These are phyloP conservation scores for Psilocybe cyanescens DNA, from an alignment of 768 basidiomycete genomes.

Conservation along the genomic window DNA sequence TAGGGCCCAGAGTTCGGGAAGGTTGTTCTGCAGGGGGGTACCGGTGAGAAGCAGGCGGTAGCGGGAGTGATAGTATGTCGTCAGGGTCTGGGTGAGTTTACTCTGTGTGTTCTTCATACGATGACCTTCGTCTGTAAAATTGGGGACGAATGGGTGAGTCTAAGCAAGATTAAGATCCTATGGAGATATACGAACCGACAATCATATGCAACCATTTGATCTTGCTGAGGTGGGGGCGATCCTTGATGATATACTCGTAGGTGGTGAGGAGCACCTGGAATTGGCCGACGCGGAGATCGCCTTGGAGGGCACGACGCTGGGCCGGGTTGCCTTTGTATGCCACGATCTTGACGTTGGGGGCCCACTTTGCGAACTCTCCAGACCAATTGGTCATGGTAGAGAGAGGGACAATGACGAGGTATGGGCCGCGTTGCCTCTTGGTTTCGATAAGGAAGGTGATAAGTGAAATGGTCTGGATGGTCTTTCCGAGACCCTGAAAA, in stretches of 20 bases:
- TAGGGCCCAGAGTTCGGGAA: constrained; percentile 93
- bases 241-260: constrained; percentile 98
- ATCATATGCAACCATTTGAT: constrained; percentile 98
- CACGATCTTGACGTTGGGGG: constrained; percentile 76
- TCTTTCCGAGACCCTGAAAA: constrained; percentile 90
- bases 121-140: constrained; percentile 82
- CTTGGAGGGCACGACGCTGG: constrained; percentile 78
- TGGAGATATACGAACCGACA: constrained; percentile 59
- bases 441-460: constrained; percentile 91
- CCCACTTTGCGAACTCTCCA: constrained; percentile 97
- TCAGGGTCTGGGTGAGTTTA: constrained; percentile 88
- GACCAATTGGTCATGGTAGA: constrained; percentile 98
- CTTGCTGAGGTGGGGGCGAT: constrained; percentile 87
- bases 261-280: constrained; percentile 95
- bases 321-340: constrained; percentile 93
- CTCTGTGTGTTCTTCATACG: constrained; percentile 96
- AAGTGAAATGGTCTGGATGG: constrained; percentile 94
- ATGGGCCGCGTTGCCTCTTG: constrained; percentile 92
- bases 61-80: constrained; percentile 90
- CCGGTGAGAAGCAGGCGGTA: constrained; percentile 95
- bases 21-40: constrained; percentile 95
- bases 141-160: neutral
- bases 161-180: neutral
- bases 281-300: constrained; percentile 74
- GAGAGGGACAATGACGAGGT: constrained; percentile 93